A percentile compares a stretch with the other conserved stretches of the same genome.
These are phyloP conservation scores for Saturnispora saitoi DNA, from an alignment of 805 yeast species.

Conservation along the genomic window DNA sequence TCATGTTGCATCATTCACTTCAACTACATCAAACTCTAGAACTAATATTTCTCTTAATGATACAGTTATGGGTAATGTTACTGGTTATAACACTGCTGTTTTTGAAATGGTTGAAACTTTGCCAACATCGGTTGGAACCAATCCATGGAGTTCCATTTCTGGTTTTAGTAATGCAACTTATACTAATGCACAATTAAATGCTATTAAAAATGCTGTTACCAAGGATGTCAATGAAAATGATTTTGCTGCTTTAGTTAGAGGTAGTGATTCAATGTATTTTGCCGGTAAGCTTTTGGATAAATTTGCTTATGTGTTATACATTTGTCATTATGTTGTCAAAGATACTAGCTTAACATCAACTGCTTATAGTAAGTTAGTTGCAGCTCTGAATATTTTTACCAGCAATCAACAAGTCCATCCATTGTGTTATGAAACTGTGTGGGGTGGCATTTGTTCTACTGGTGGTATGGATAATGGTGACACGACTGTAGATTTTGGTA, in stretches of 20 bases:
- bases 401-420: slow-evolving; percentile 40
- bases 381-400: slow-evolving; percentile 32
- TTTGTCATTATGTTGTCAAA: slow-evolving; percentile 38
- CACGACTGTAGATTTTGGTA: slow-evolving; percentile 39
- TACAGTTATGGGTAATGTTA: slow-evolving; percentile 41
- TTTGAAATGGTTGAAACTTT: too few relatives aligned
- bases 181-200: slow-evolving; percentile 35
- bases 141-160: slow-evolving; percentile 50
- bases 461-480: slow-evolving; percentile 38
- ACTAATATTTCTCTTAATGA: slow-evolving; percentile 36
- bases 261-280: slow-evolving; percentile 37
- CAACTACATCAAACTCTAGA: slow-evolving; percentile 20
- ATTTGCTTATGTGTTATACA: slow-evolving; percentile 47
- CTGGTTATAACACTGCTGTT: too few relatives aligned
- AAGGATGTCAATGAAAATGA: slow-evolving; percentile 39
- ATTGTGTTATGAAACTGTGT: slow-evolving; percentile 46
- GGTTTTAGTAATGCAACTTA: slow-evolving; percentile 28
- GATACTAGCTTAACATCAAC: slow-evolving; percentile 40
- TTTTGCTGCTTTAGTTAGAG: slow-evolving; percentile 29
- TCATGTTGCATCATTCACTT: slow-evolving; percentile 34
- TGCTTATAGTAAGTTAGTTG: slow-evolving; percentile 28
- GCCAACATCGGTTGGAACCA: slow-evolving; percentile 28
- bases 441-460: slow-evolving; percentile 48
- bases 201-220: slow-evolving; percentile 27
- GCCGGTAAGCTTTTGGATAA: slow-evolving; percentile 49